Evolutionary conservation across 805 yeast species (phyloP), one percentile per base, ranked within the genome.

Genomic region (Spathaspora sp.): DNA sequence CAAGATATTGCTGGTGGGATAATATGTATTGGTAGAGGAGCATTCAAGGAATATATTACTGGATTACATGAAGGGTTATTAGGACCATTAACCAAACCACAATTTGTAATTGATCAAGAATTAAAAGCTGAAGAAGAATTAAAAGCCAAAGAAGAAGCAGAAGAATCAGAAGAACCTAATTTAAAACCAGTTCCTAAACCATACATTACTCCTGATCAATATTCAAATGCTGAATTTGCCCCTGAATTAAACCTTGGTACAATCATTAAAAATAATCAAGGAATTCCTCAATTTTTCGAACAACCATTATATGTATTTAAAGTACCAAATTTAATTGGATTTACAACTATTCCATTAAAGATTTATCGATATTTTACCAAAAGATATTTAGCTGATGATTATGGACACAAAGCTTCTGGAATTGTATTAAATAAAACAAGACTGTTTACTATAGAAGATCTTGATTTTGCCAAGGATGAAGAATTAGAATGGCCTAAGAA

Each of bases 1-100:
- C 74, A 75, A 31, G 78, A 81, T 2, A 63, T 64, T 12, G 80
- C 85, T 8, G 97, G 97, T 23, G 99, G 98, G 44, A 86, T 91
- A 11, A 79, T 94, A 18, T 89, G 97, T 64, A 72, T 94, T 23
- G 99, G 99, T 4, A 79, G 99, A 65, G 99, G 99, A 52, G 93
- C 97, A 0, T 94, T 81, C 66, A 93, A 93, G 66, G 99, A 94
- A 74, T 94, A 90, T 64, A 65, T 94, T 49, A 78, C 80, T 44
- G 99, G 99, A 9, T 65, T 94, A 10, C 97, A 94, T 60, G 99
- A 94, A 72, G 99, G 99, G 5, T 77, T 94, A 64, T 69, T 94
- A 45, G 99, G 99, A 0, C 98, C 98, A 1, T 72, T 93, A 52
- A 90, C 73, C 40, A 64, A 63, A 49, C 76, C 75, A 2, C 69